These are phyloP conservation scores for Gaultheria prostrata DNA, from an alignment of 148 eudicot species.

Conservation along the genomic window DNA sequence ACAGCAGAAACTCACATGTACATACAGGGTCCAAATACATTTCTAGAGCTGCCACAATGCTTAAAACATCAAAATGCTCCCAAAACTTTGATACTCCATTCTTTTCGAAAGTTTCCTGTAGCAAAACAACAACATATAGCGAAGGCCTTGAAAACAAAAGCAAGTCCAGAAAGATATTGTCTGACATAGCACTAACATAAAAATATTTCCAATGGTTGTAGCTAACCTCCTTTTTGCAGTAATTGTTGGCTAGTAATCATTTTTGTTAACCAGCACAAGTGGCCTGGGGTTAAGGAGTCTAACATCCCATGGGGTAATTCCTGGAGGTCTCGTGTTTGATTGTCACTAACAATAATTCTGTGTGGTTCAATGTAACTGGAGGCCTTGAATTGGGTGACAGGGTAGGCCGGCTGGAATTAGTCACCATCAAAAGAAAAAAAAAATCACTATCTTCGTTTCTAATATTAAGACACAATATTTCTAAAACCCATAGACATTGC, in stretches of 20 bases:
- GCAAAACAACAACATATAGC: constrained; percentile 1
- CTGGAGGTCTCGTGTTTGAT: no score
- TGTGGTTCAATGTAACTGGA: background rate
- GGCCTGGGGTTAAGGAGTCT: no score
- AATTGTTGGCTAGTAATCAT: background rate
- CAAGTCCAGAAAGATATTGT: background rate
- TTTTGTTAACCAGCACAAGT: no score
- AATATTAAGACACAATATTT: background rate
- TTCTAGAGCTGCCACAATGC: constrained; percentile 34
- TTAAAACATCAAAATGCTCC: constrained; percentile 65
- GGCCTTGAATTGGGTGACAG: background rate
- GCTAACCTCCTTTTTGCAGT: background rate
- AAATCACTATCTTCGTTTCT: background rate
- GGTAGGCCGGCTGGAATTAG: background rate
- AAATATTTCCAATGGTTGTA: background rate
- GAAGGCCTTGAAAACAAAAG: background rate
- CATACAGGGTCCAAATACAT: constrained; percentile 42
- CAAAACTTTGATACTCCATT: constrained; percentile 73
- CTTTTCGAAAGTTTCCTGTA: constrained; percentile 65
- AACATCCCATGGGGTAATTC: no score
- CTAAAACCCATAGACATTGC: background rate
- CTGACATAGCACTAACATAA: background rate
- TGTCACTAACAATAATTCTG: background rate
- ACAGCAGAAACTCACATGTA: background rate
- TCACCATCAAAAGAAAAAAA: background rate